These are phyloP conservation scores for Vigna angularis DNA, from an alignment of 306 rosid genomes.

Conservation along the genomic window DNA sequence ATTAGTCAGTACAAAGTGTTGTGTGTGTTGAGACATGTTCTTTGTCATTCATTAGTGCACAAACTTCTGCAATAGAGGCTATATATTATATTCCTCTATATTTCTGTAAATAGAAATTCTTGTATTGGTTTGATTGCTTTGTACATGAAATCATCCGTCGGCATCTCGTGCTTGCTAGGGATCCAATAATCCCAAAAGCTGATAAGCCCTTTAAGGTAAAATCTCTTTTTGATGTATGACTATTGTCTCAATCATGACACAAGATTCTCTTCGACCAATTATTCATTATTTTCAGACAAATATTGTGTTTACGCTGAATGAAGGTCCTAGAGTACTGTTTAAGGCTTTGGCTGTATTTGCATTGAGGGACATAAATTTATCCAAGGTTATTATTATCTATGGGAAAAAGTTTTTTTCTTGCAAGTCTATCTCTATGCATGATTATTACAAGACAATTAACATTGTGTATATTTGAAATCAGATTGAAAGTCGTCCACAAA, in stretches of 20 bases:
- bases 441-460: conserved; percentile 18
- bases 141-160: conserved; percentile 56
- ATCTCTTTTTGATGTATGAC: conserved; percentile 14
- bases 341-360: conserved; percentile 69
- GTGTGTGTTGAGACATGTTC: not conserved
- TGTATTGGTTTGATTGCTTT: conserved; percentile 31
- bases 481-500: conserved; percentile 72
- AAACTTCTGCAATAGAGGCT: not conserved
- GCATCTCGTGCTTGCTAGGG: conserved; percentile 71
- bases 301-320: conserved; percentile 60
- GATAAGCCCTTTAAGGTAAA: conserved; percentile 57
- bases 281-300: conserved; percentile 53
- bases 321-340: conserved; percentile 65
- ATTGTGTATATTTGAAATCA: conserved; percentile 40
- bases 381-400: conserved; percentile 48
- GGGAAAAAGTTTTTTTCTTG: conserved; percentile 12
- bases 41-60: conserved; percentile 19
- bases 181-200: conserved; percentile 67
- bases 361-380: conserved; percentile 58
- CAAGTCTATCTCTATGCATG: conserved; percentile 28
- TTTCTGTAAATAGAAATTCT: conserved; percentile 34
- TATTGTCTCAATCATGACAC: conserved; percentile 17
- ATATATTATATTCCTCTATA: conserved; percentile 2
- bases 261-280: conserved; percentile 13
- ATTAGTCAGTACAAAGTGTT: not conserved